A percentile compares a stretch with the other conserved stretches of the same genome.
phyloP scores from a whole-genome alignment of 208 protist genomes.

The Wallacemonas sp. region DNA sequence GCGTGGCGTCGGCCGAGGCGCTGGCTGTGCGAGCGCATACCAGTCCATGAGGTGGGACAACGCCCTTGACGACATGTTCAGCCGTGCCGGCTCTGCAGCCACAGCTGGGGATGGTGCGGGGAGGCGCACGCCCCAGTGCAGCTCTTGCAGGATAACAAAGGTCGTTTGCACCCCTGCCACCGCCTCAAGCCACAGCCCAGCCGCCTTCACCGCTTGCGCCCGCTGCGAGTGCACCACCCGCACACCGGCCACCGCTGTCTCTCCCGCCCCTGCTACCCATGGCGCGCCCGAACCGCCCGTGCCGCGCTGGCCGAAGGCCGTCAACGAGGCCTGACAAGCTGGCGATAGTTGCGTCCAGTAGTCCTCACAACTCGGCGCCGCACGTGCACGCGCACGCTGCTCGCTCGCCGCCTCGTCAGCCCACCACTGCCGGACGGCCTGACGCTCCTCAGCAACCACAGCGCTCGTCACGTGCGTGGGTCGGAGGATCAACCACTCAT shows the following conservation, averaged over 20 bases:
- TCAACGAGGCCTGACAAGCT: no score
- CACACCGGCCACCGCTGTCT: background rate
- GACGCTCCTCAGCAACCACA: constrained; percentile 4
- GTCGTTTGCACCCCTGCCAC: background rate
- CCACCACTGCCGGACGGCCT: constrained; percentile 17
- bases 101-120: background rate
- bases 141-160: background rate
- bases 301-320: no score
- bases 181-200: background rate
- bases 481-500: constrained; percentile 27
- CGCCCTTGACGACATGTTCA: background rate
- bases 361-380: background rate
- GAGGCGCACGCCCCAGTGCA: background rate
- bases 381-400: background rate
- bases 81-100: no score
- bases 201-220: background rate
- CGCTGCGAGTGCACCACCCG: background rate
- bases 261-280: no score
- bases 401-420: background rate
- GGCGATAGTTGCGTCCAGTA: no score
- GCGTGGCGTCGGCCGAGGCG: no score
- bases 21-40: background rate
- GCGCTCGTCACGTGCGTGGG: background rate
- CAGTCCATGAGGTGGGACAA: background rate
- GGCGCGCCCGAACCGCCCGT: no score